phyloP scores from a whole-genome alignment of 2,329 filamentous ascomycete species.

The Didymella pomorum region DNA sequence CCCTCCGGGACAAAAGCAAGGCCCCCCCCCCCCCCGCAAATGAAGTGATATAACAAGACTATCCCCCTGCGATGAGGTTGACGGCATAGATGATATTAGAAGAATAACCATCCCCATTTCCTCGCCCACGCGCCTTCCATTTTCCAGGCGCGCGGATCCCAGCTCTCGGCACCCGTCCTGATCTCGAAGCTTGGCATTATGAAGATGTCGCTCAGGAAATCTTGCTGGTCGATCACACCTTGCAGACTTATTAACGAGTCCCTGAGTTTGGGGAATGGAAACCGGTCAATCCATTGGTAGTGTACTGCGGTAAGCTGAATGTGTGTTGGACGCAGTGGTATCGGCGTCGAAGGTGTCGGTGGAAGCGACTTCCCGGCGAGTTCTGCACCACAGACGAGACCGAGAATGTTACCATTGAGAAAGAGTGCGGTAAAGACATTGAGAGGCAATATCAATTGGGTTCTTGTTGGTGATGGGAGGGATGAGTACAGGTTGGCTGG shows the following conservation, averaged over 20 bases:
- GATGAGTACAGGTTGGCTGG: conserved; percentile 5
- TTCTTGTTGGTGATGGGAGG: not conserved
- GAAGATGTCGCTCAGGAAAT: conserved; percentile 48
- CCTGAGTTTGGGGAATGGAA: conserved; percentile 53
- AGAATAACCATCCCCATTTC: conserved; percentile 49
- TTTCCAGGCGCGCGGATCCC: conserved; percentile 49
- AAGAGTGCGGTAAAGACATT: conserved; percentile 20
- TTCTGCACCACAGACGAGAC: not conserved
- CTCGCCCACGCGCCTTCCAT: conserved; percentile 45
- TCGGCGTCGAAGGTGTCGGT: conserved; percentile 18
- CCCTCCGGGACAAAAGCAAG: too few relatives aligned
- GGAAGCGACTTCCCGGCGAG: not conserved
- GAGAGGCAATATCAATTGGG: not conserved
- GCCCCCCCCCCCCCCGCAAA: too few relatives aligned
- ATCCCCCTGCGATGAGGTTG: too few relatives aligned
- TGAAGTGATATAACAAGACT: too few relatives aligned
- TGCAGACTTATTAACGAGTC: conserved; percentile 48
- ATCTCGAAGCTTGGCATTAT: conserved; percentile 47
- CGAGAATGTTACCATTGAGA: conserved; percentile 7
- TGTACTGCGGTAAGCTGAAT: conserved; percentile 48
- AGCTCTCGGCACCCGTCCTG: conserved; percentile 33
- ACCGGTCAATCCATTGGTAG: conserved; percentile 53
- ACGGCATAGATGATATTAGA: too few relatives aligned
- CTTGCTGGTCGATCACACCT: conserved; percentile 49
- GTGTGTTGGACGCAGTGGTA: conserved; percentile 45